Base-by-base conservation (phyloP, 2,329 filamentous ascomycete genomes). In the Aspergillus clavatus region DNA sequence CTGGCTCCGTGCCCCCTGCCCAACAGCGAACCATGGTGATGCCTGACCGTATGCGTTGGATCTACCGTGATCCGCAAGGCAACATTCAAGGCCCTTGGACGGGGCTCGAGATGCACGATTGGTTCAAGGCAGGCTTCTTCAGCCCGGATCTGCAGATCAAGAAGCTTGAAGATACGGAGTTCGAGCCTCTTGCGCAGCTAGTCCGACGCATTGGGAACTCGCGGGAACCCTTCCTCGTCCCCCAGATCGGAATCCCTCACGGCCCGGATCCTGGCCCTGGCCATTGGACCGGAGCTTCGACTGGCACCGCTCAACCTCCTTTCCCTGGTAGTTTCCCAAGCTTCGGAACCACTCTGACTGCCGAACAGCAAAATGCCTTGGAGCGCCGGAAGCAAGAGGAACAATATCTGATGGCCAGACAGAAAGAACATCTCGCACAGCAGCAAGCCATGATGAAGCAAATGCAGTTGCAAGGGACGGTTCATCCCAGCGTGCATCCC, bases 111-210 rank as follows among this genome's bases (percentile, higher is more conserved):
- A 98, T 98, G 93, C 94, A 98, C 57, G 94, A 98, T 59, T 98
- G 93, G 93, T 98, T 97, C 72, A 97, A 97, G 67, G 91, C 90
- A 28, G 90, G 91, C 37, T 98, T 97, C 72, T 98, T 98, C 70
- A 95, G 89, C 0, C 84, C 91, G 0, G 91, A 98, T 58, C 76
- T 98, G 16, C 82, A 94, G 35, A 93, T 98, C 24, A 96, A 94
- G 73, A 95, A 95, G 65, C 76, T 91, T 4, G 93, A 98, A 64
- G 93, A 98, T 60, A 75, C 78, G 0, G 91, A 98, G 40, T 98
- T 96, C 59, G 93, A 98, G 67, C 93, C 91, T 10, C 74, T 98
- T 7, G 93, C 91, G 2, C 90, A 97, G 67, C 80, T 98, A 19
- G 96, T 98, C 52, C 79, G 93, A 35, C 85, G 91, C 26, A 98